Base-by-base conservation (phyloP, 257 asterid genomes). In the Solanum arcanum region DNA sequence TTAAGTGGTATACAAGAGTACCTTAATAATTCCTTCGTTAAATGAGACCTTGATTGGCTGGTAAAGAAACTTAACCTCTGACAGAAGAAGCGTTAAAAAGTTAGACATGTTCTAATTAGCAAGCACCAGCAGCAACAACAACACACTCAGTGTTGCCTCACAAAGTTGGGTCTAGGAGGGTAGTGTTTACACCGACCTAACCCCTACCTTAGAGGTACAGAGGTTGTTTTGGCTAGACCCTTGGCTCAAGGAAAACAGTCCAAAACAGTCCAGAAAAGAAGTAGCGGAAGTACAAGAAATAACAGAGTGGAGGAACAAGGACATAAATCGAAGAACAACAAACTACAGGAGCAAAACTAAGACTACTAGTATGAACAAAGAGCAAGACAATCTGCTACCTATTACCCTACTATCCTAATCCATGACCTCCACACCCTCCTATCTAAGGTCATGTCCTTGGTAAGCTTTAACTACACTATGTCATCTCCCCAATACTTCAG, bases 31-130 rank as follows among this genome's bases (percentile, higher is more conserved):
- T 66, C 94, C 99, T 82, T 97, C 95, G 35, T 82, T 87, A 33
- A 93, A 89, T 85, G 93, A 90, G 75, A 97, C 90, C 92, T 97
- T 97, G 96, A 97, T 93, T 77, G 99, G 99, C 90, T 95, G 98
- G 94, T 97, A 94, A 9, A 94, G 94, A 90, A 91, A 95, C 90
- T 97, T 97, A 33, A 97, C 99, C 94, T 97, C 99, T 97, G 95
- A 89, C 84, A 91, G 47, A 82, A 86, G n/a, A 47, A 25, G 62
- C 18, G 44, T 29, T 80, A 47, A 27, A 49, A 6, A 49, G 85
- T 80, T 29, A 47, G 69, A 3, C 85, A 80, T 12, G 69, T 49
- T 47, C 46, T 18, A 49, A 29, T 49, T 80, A 80, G 42, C 66
- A 78, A 47, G 29, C 44, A 80, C 44, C 68, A 27, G 27, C 60